Base-by-base conservation (phyloP, 2,329 filamentous ascomycete species). In the Tolypocladium album region DNA sequence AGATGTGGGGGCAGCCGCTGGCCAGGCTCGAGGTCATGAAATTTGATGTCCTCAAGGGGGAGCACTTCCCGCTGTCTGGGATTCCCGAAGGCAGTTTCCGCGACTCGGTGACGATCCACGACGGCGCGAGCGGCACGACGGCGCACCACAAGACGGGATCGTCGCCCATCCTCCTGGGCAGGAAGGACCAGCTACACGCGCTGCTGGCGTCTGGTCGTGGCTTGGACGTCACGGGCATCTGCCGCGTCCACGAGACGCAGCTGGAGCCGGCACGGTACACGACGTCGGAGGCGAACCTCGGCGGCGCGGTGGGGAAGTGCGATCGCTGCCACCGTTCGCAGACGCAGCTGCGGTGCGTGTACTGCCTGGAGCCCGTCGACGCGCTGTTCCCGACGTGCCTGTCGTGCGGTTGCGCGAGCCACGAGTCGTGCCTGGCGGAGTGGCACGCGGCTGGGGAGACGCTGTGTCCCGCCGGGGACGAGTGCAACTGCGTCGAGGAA, bases 11-110 rank as follows among this genome's bases (percentile, higher is more conserved):
- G 2, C 80, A 85, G 60, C 84, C 84, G 0, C 72, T 88, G 5
- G 79, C 83, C 39, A 78, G 85, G 22, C 78, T 88, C 1, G 86
- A 89, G 68, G 81, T 89, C 36, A 78, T 88, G 72, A 88, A 89
- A 67, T 88, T 88, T 67, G 88, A 88, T 63, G 79, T 83, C 4
- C 74, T 88, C 45, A 81, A 81, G 59, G n/a, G n/a, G n/a, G 80
- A 82, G 34, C 77, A 79, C 7, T 22, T 22, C 56, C 66, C 55
- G 65, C 69, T 59, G 27, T 63, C 50, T 6, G 66, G 69, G 1
- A 69, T 68, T 38, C 60, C 62, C 4, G 70, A 74, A 27, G 67
- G 65, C 52, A 73, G 69, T 62, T 71, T 73, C 55, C 69, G 73
- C 53, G 73, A 75, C 20, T 69, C 73, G 11, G 66, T 72, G 58